Evolutionary conservation across 352 stramenopile genomes (phyloP), one percentile per base, ranked within the genome.

Genomic region (Pythium phragmitis): DNA sequence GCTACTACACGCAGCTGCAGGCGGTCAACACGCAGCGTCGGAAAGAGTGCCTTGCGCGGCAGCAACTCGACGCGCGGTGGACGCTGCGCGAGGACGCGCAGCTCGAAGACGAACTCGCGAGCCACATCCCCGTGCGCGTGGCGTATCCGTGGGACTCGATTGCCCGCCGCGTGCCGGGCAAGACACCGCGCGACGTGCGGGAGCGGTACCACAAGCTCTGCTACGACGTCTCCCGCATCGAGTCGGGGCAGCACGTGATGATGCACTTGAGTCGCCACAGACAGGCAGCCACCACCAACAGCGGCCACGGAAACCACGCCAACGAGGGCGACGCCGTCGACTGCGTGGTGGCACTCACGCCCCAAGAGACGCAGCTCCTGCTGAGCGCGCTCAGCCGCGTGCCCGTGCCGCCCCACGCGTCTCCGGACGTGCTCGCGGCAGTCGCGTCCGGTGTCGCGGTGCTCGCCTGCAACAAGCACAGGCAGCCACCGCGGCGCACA

Each of bases 161-260:
- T 68, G 80, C 82, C 3, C 72, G 70, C 19, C 64, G 71, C 50
- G 63, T 92, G 3, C 72, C 72, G 8, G 75, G 73, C 17, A 92
- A 90, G 57, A 77, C 70, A 2, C 58, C 76, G 4, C 68, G 75
- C 1, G 80, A 85, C 19, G 67, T 87, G 5, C 76, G 85, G 11
- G 81, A 89, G 48, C 74, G 85, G 45, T 94, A 88, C 65, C 67
- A 82, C 57, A 88, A 89, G 74, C 82, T 92, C 30, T 88, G 85
- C 56, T 80, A 88, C 50, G 85, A 94, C 57, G 65, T 94, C 8
- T 74, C 78, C n/a, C 69, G 76, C 13, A 92, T 94, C 45, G 82
- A 94, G 56, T 70, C 55, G 16, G 81, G 81, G 0, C 74, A 89
- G 43, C 80, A 89, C 33, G 71, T 90, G 2, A 78, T 70, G 30